Percentiles rank a stretch among this genome's conserved stretches.
Conservation (phyloP, 2,329 filamentous ascomycete genomes). For the Aspergillus texensis region DNA sequence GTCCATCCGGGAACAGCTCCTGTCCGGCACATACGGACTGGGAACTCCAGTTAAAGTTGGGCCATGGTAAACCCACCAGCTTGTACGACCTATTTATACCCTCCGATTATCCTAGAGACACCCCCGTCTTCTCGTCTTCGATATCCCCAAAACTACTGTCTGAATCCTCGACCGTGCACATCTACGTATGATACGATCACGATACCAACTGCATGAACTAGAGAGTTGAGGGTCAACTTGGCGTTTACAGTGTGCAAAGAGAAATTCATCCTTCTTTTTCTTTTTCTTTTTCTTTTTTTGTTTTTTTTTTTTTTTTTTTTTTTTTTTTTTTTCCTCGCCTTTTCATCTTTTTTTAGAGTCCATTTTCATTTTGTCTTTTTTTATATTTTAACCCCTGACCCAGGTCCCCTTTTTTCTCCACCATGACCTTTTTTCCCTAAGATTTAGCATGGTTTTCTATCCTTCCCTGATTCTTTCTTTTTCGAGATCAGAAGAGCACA, state of each 20-base stretch:
- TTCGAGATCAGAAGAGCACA: too few species aligned
- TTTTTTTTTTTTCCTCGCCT: conserved; percentile 7
- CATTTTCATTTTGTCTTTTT: too few species aligned
- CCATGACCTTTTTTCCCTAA: too few species aligned
- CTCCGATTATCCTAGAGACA: conserved; percentile 8
- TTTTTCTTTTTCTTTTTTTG: conserved; percentile 6
- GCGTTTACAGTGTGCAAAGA: conserved; percentile 42
- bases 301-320: conserved; percentile 10
- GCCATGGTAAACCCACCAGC: conserved; percentile 49
- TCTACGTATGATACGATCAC: conserved; percentile 47
- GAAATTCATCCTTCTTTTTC: conserved; percentile 23
- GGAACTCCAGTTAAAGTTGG: conserved; percentile 59
- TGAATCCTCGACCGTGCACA: conserved; percentile 31
- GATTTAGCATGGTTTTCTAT: too few species aligned
- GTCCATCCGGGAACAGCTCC: conserved; percentile 58
- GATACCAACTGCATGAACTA: conserved; percentile 49
- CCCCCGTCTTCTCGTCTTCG: conserved; percentile 14
- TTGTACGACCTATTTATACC: conserved; percentile 9
- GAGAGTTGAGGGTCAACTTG: conserved; percentile 42
- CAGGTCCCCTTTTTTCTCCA: too few species aligned
- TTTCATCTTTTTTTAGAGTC: conserved; percentile 14
- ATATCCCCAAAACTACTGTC: conserved; percentile 21
- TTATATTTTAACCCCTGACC: too few species aligned
- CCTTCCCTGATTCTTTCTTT: too few species aligned
- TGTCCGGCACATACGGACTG: conserved; percentile 59